A percentile compares a stretch with the other conserved stretches of the same genome.
phyloP scores from a whole-genome alignment of 108 stramenopile species.

The Pseudonitzschia multiseries region DNA sequence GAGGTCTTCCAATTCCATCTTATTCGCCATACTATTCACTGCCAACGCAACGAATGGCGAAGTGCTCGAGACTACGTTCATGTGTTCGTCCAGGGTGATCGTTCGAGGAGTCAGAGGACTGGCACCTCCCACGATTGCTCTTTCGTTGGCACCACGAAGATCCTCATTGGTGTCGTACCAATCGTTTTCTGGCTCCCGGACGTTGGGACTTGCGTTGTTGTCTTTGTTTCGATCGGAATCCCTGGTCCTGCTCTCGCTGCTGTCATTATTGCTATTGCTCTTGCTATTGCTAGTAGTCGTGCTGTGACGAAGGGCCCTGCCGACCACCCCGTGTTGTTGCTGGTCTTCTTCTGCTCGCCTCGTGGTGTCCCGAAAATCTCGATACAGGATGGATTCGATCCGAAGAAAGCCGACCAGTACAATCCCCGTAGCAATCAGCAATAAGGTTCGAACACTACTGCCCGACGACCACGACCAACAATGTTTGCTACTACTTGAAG shows the following conservation, averaged over 20 bases:
- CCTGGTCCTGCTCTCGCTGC: background rate
- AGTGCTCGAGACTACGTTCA: background rate
- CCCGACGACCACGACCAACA: background rate
- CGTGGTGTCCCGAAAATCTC: background rate
- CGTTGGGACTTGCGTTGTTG: background rate
- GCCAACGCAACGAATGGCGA: too few relatives aligned
- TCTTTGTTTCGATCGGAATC: background rate
- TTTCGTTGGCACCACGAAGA: too few relatives aligned
- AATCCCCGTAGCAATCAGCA: background rate
- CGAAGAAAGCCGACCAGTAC: background rate
- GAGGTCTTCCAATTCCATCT: constrained; percentile 8
- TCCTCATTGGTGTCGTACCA: background rate
- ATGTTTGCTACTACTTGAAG: background rate
- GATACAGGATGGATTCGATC: background rate
- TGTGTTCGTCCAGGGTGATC: background rate
- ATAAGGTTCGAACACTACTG: background rate
- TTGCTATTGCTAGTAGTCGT: background rate
- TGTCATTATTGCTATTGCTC: too few relatives aligned
- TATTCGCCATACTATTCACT: background rate
- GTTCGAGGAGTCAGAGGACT: background rate
- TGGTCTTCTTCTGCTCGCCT: constrained; percentile 8
- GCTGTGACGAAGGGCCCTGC: background rate
- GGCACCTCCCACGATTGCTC: too few relatives aligned
- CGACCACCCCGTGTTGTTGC: background rate
- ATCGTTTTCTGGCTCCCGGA: background rate